Evolutionary conservation across 352 stramenopile species (phyloP).

Genomic region (Phytopythium ostracodes): DNA sequence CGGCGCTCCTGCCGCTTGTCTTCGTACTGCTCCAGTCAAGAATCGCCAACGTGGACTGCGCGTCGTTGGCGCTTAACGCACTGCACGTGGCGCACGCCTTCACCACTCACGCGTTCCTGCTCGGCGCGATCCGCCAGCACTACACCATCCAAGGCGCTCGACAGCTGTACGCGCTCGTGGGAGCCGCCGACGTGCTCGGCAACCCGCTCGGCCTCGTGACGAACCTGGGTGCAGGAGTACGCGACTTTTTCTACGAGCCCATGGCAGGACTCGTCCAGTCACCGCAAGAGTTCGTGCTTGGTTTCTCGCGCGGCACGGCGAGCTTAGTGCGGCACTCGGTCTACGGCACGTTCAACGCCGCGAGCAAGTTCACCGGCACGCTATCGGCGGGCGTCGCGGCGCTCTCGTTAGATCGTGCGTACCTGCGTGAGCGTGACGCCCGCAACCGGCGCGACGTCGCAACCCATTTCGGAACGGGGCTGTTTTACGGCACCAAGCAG

Average conservation of each 20-base stretch:
- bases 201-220: constrained; percentile 89
- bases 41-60: constrained; percentile 75
- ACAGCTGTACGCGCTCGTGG: constrained; percentile 77
- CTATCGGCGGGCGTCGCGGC: constrained; percentile 89
- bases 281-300: constrained; percentile 84
- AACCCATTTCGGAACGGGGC: constrained; percentile 78
- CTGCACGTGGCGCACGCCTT: constrained; percentile 83
- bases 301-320: constrained; percentile 85
- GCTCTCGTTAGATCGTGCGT: constrained; percentile 88
- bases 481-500: constrained; percentile 88
- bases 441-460: constrained; percentile 77
- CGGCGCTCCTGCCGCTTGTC: constrained; percentile 46
- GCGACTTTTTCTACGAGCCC: constrained; percentile 91
- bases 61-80: constrained; percentile 75
- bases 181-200: constrained; percentile 79
- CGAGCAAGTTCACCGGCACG: constrained; percentile 91
- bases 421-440: constrained; percentile 78
- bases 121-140: constrained; percentile 76
- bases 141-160: constrained; percentile 75
- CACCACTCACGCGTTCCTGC: constrained; percentile 59
- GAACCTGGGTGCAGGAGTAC: constrained; percentile 84
- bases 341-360: constrained; percentile 91
- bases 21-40: constrained; percentile 63
- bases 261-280: constrained; percentile 84
- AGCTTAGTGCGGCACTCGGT: constrained; percentile 89